Percentiles rank a stretch among this genome's conserved stretches.
Conservation (phyloP, 768 basidiomycete genomes). For the Clitopilus hobsonii region DNA sequence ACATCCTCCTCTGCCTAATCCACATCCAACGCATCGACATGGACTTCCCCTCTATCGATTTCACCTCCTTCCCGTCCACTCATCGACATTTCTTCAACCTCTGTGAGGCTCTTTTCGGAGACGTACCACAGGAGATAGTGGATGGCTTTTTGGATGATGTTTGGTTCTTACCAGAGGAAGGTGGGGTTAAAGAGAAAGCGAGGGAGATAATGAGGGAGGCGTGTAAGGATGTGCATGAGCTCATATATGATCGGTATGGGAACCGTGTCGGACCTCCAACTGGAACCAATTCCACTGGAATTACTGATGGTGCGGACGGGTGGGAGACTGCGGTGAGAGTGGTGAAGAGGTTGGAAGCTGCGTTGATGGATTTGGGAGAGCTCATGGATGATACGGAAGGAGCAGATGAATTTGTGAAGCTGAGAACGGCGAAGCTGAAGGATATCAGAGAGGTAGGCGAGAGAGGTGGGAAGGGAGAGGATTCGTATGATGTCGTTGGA, state of each 20-base stretch:
- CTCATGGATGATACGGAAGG: conserved; percentile 10
- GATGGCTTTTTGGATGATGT: conserved; percentile 10
- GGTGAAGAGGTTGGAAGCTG: conserved; percentile 18
- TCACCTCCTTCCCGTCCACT: conserved; percentile 17
- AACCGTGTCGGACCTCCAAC: too few relatives aligned
- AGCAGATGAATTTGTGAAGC: conserved; percentile 1
- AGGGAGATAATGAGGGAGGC: conserved; percentile 19
- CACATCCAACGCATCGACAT: conserved; percentile 25
- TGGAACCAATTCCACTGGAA: too few relatives aligned
- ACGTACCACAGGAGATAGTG: conserved; percentile 14
- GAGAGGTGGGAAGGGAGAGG: conserved; percentile 10
- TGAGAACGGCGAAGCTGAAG: conserved; percentile 1
- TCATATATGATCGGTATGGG: too few relatives aligned
- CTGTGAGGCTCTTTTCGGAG: conserved; percentile 17
- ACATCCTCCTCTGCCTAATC: conserved; percentile 22
- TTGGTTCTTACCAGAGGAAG: not conserved
- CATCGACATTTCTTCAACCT: conserved; percentile 22
- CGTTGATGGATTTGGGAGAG: conserved; percentile 16
- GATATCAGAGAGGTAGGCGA: not conserved
- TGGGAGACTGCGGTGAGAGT: conserved; percentile 17
- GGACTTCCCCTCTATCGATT: conserved; percentile 19
- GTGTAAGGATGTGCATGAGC: conserved; percentile 24
- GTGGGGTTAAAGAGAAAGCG: conserved; percentile 16
- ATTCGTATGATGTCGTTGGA: not conserved
- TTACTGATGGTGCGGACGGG: conserved; percentile 15